Base-by-base conservation (phyloP, 2,329 filamentous ascomycete genomes). In the Alternaria sp. region DNA sequence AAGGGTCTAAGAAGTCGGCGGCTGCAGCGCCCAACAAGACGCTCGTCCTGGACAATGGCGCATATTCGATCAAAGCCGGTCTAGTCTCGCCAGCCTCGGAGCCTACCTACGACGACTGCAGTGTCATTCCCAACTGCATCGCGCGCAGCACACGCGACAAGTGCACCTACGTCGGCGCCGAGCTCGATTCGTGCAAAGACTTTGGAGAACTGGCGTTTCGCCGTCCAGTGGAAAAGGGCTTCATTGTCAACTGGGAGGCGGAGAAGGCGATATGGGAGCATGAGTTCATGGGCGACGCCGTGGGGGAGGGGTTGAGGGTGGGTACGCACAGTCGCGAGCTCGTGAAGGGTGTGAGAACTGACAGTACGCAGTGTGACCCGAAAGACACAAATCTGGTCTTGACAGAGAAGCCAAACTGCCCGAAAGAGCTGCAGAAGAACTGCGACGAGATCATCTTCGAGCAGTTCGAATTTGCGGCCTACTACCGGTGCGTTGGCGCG, bases 371-470 rank as follows among this genome's bases (percentile, higher is more conserved):
- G 80, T 93, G 91, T 78, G 90, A 96, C 70, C 92, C 95, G 0
- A 84, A 86, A 57, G 90, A 95, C 59, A 96, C 93, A n/a, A 90
- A 93, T 51, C 82, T 99, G 61, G 82, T 99, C 5, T 86, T 98
- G 55, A 89, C 92, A 1, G 96, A 99, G 79, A 91, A 93, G 49
- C 91, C 94, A 5, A 97, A 96, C 80, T 89, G 90, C 5, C 86
- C 97, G 60, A 89, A 91, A 1, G 89, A 89, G 12, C 82, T 99
- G 67, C 94, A 97, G 80, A 88, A 90, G 43, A 96, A 97, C 78
- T 94, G 93, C 71, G 96, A 99, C 75, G 95, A 99, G 83, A 93
- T 99, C 76, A 88, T 98, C 2, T 98, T 99, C 83, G 96, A 99
- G 77, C 94, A 98, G 78, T 99, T 96, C 82, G 93, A 93, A 3